A percentile compares a stretch with the other conserved stretches of the same genome.
Evolutionary conservation across 2,329 filamentous ascomycete genomes (phyloP).

Genomic region (Penicillium sp.): DNA sequence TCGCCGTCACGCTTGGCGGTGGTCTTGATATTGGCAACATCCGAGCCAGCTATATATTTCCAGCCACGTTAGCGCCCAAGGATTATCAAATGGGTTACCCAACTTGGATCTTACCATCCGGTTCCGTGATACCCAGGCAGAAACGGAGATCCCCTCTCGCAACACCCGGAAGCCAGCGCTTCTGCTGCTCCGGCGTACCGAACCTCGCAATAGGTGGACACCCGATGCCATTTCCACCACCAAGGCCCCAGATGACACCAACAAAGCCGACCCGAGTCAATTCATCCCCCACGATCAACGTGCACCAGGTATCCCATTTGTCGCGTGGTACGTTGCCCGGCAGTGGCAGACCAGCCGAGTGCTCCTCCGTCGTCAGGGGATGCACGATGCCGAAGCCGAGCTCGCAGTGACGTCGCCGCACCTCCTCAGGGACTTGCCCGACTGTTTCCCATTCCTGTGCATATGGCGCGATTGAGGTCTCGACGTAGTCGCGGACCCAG

Average conservation of each 20-base stretch:
- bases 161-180: conserved; percentile 60
- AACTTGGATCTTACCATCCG: conserved; percentile 48
- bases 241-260: conserved; percentile 60
- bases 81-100: conserved; percentile 35
- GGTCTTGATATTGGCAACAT: conserved; percentile 65
- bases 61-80: conserved; percentile 8
- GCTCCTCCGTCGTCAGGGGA: conserved; percentile 39
- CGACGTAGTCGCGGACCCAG: conserved; percentile 60
- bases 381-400: conserved; percentile 44
- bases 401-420: conserved; percentile 39
- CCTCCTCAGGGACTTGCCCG: conserved; percentile 52
- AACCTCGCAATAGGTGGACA: conserved; percentile 65
- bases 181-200: conserved; percentile 62
- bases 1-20: conserved; percentile 56
- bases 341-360: conserved; percentile 42
- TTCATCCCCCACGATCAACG: conserved; percentile 59
- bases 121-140: conserved; percentile 67
- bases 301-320: conserved; percentile 60
- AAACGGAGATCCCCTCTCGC: conserved; percentile 62
- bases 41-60: conserved; percentile 54
- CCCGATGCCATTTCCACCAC: conserved; percentile 63
- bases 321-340: conserved; percentile 50
- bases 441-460: conserved; percentile 66
- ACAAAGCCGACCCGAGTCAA: conserved; percentile 56
- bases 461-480: conserved; percentile 59